A percentile compares a stretch with the other conserved stretches of the same genome.
Evolutionary conservation across 352 stramenopile genomes (phyloP).

Genomic region (Phytophthora uliginosa): DNA sequence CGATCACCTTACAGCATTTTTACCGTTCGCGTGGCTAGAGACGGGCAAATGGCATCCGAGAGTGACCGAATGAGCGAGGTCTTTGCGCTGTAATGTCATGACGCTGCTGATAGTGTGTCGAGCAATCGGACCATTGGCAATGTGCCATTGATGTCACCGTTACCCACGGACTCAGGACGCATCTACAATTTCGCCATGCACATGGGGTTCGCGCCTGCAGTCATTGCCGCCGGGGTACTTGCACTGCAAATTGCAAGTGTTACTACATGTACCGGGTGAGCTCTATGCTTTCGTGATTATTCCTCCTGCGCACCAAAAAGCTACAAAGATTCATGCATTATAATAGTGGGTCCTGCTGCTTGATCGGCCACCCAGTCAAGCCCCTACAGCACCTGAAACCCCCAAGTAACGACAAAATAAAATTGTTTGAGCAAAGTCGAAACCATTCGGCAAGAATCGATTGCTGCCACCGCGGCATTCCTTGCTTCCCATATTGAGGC

Average conservation of each 20-base stretch:
- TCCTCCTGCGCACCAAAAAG: conserved; percentile 4
- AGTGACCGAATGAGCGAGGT: neutral
- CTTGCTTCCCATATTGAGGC: neutral
- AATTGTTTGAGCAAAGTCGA: neutral
- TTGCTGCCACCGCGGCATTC: neutral
- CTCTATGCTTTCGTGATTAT: conserved; percentile 5
- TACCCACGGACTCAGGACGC: too few relatives aligned
- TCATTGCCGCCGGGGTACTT: neutral
- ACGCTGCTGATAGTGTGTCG: too few relatives aligned
- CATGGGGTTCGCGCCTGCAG: neutral
- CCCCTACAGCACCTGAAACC: neutral
- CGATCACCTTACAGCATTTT: conserved; percentile 22
- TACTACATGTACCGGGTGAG: conserved; percentile 5
- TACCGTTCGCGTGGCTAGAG: conserved; percentile 19
- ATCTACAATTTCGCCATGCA: neutral
- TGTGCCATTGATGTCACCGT: too few relatives aligned
- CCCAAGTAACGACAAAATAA: neutral
- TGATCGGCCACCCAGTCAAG: neutral
- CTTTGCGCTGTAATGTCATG: neutral
- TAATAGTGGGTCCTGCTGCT: neutral
- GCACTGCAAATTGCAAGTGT: too few relatives aligned
- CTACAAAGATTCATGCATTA: neutral
- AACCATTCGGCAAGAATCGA: neutral
- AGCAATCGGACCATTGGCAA: too few relatives aligned
- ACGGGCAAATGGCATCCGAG: neutral